phyloP scores from a whole-genome alignment of 73 alveolate species.

The Stentor coeruleus region DNA sequence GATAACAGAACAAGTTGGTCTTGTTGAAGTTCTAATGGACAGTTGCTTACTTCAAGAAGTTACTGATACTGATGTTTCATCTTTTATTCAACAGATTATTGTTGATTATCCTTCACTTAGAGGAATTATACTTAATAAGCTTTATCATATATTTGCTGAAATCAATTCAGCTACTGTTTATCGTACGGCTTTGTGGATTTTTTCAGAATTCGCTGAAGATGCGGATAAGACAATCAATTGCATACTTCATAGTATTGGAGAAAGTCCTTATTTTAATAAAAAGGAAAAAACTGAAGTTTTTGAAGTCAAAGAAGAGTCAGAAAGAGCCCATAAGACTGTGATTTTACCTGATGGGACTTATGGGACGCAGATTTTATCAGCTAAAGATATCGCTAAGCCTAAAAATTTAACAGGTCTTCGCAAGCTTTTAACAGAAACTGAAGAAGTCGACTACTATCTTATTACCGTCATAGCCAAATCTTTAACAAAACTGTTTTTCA shows the following conservation, averaged over 20 bases:
- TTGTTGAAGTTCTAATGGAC: slow-evolving; percentile 29
- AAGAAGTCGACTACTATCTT: slow-evolving; percentile 58
- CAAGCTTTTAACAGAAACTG: slow-evolving; percentile 46
- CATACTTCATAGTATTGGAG: slow-evolving; percentile 56
- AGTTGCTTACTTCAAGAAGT: not conserved
- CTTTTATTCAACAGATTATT: slow-evolving; percentile 3
- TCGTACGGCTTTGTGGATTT: slow-evolving; percentile 63
- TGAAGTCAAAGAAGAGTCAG: slow-evolving; percentile 5
- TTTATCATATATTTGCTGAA: slow-evolving; percentile 44
- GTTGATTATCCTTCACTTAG: not conserved
- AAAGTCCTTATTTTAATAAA: slow-evolving; percentile 42
- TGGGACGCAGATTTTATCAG: slow-evolving; percentile 77
- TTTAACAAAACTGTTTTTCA: slow-evolving; percentile 62
- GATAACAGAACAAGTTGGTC: slow-evolving; percentile 13
- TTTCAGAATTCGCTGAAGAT: slow-evolving; percentile 62
- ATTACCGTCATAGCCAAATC: slow-evolving; percentile 67
- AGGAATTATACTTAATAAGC: slow-evolving; percentile 12
- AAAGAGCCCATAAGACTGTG: slow-evolving; percentile 54
- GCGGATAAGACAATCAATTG: slow-evolving; percentile 40
- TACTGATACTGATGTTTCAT: slow-evolving; percentile 7
- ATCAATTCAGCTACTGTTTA: slow-evolving; percentile 51
- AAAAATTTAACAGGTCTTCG: slow-evolving; percentile 45
- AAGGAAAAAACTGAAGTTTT: slow-evolving; percentile 16
- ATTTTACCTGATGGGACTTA: slow-evolving; percentile 88
- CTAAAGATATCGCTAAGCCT: slow-evolving; percentile 37